These are phyloP conservation scores for Drosera capensis DNA, from an alignment of 148 eudicot genomes.

Conservation along the genomic window DNA sequence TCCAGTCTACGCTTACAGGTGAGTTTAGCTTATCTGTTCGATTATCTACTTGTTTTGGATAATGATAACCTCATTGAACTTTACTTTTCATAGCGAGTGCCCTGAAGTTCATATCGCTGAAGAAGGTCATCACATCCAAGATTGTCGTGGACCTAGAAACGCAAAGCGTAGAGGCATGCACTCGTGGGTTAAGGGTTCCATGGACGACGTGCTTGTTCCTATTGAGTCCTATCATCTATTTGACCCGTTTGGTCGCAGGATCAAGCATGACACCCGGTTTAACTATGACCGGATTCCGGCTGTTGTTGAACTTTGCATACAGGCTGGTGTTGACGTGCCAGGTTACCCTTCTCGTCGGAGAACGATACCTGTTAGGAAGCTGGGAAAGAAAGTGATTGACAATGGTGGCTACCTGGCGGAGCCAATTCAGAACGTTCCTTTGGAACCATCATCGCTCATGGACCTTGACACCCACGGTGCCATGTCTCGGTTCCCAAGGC, in stretches of 20 bases:
- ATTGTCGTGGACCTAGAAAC: slow-evolving; percentile 54
- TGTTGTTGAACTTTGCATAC: slow-evolving; percentile 92
- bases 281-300: slow-evolving; percentile 85
- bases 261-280: slow-evolving; percentile 81
- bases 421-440: slow-evolving; percentile 16
- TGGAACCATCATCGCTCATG: slow-evolving; percentile 21
- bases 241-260: slow-evolving; percentile 79
- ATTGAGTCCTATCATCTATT: slow-evolving; percentile 79
- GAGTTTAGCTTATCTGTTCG: slow-evolving; percentile 7
- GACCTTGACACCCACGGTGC: slow-evolving; percentile 74
- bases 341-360: slow-evolving; percentile 81
- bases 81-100: slow-evolving; percentile 46
- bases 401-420: slow-evolving; percentile 43
- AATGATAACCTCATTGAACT: neutral
- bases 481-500: slow-evolving; percentile 40
- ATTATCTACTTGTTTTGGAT: neutral
- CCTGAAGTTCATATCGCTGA: slow-evolving; percentile 64
- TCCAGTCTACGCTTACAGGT: slow-evolving; percentile 94
- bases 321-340: slow-evolving; percentile 83
- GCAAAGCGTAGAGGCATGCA: slow-evolving; percentile 54
- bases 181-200: slow-evolving; percentile 80
- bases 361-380: slow-evolving; percentile 53
- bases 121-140: slow-evolving; percentile 51
- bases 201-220: slow-evolving; percentile 71
- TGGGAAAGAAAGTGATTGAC: slow-evolving; percentile 75